Conservation (phyloP, 1,284 basidiomycete genomes). For the Cronartium quercuum region DNA sequence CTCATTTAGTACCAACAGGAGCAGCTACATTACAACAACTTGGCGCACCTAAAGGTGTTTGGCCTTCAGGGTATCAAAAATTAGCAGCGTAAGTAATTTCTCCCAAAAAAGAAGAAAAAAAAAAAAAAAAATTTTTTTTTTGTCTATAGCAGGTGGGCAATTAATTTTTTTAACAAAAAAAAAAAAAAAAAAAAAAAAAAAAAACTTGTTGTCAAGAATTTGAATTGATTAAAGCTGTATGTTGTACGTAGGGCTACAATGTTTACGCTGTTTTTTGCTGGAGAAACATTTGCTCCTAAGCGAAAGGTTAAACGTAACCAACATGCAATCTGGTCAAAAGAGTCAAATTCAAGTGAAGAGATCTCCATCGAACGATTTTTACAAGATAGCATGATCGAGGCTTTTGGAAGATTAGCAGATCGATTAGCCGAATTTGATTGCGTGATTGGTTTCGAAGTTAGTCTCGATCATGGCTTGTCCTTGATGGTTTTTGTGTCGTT, state of each 20-base stretch:
- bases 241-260: conserved; percentile 47
- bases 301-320: conserved; percentile 41
- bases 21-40: conserved; percentile 64
- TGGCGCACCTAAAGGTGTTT: conserved; percentile 42
- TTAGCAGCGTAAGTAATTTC: conserved; percentile 53
- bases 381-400: conserved; percentile 72
- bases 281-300: conserved; percentile 68
- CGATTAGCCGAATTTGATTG: conserved; percentile 67
- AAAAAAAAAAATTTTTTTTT: background rate
- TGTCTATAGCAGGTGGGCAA: background rate
- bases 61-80: conserved; percentile 67
- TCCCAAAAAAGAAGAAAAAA: background rate
- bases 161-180: background rate
- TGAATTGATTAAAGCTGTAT: conserved; percentile 40
- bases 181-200: background rate
- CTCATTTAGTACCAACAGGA: conserved; percentile 63
- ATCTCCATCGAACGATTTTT: conserved; percentile 67
- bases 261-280: conserved; percentile 49
- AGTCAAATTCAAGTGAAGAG: conserved; percentile 39
- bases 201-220: background rate
- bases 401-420: conserved; percentile 65
- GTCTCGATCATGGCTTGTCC: too few species aligned
- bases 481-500: too few species aligned
- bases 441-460: conserved; percentile 75
- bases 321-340: conserved; percentile 33